A percentile compares a stretch with the other conserved stretches of the same genome.
These are phyloP conservation scores for Solanum chacoense DNA, from an alignment of 305 asterid species.

Conservation along the genomic window DNA sequence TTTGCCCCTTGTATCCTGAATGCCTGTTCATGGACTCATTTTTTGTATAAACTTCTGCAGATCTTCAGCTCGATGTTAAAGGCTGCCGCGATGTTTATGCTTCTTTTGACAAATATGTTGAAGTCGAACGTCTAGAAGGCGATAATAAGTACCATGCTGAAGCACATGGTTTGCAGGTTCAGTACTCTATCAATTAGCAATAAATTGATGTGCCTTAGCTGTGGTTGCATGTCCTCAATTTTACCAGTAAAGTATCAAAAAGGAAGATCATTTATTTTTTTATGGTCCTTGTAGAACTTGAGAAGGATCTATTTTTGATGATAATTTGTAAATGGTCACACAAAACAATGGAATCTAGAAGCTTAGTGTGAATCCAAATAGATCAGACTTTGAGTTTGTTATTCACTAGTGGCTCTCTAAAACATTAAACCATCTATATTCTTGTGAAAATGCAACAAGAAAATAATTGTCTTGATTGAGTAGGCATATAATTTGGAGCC, in stretches of 20 bases:
- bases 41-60: slow-evolving; percentile 30
- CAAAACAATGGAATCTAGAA: background rate
- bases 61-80: slow-evolving; percentile 94
- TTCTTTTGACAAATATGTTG: slow-evolving; percentile 93
- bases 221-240: background rate
- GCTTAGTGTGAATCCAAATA: background rate
- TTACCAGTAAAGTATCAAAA: background rate
- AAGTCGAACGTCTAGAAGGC: slow-evolving; percentile 94
- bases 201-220: background rate
- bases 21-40: background rate
- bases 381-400: background rate
- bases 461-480: background rate
- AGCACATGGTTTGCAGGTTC: slow-evolving; percentile 90
- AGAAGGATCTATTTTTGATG: background rate
- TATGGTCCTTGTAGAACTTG: background rate
- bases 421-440: background rate
- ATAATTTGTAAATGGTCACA: background rate
- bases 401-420: background rate
- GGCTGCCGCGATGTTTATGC: slow-evolving; percentile 93
- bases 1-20: slow-evolving; percentile 11
- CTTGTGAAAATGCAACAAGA: background rate
- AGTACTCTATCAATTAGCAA: slow-evolving; percentile 7
- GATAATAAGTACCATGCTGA: slow-evolving; percentile 94
- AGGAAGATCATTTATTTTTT: background rate
- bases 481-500: background rate